phyloP scores from a whole-genome alignment of 306 rosid species.

The Quercus agrifolia region DNA sequence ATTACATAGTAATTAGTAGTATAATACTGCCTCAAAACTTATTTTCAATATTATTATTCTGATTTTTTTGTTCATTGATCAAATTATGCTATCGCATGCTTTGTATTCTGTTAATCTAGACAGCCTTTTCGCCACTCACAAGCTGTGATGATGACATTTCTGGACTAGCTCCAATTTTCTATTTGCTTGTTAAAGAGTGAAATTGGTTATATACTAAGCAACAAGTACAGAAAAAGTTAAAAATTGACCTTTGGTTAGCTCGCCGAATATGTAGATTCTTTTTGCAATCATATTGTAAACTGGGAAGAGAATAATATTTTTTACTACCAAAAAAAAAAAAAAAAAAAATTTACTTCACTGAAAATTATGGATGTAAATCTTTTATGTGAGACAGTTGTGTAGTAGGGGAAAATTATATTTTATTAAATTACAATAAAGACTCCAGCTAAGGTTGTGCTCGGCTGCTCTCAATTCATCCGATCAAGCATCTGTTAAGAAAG shows the following conservation, averaged over 20 bases:
- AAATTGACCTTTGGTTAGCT: not conserved
- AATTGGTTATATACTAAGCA: not conserved
- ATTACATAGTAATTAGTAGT: not conserved
- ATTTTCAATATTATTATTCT: not conserved
- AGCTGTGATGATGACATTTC: not conserved
- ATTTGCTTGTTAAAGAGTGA: not conserved
- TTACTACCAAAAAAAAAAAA: not conserved
- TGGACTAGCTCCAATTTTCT: constrained; percentile 3
- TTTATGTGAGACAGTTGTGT: too few species aligned
- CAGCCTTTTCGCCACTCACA: constrained; percentile 1
- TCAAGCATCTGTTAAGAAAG: too few species aligned
- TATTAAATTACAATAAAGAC: too few species aligned
- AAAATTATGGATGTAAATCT: not conserved
- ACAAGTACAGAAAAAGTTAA: not conserved
- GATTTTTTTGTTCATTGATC: not conserved
- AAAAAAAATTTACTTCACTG: not conserved
- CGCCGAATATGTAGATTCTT: not conserved
- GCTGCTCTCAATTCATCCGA: too few species aligned
- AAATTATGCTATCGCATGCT: not conserved
- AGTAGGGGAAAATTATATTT: too few species aligned
- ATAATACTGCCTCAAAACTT: not conserved
- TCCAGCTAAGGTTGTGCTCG: too few species aligned
- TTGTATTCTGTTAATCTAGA: not conserved
- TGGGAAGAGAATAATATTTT: not conserved
- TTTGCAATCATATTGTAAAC: not conserved